These are phyloP conservation scores for Ganoderma multipileum DNA, from an alignment of 1,284 basidiomycete genomes.

Conservation along the genomic window DNA sequence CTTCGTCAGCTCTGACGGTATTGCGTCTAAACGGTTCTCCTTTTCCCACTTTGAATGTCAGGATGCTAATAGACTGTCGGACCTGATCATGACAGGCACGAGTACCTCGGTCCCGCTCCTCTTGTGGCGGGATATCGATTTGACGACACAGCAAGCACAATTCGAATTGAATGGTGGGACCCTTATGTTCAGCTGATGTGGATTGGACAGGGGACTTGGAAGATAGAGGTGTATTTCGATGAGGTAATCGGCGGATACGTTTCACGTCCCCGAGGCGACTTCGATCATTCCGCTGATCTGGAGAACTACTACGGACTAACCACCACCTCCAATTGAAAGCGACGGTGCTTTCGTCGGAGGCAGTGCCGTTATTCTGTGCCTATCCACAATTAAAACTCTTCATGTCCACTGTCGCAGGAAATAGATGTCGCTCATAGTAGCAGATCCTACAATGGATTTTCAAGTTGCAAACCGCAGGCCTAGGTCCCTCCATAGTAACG, in stretches of 20 bases:
- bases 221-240: slow-evolving; percentile 20
- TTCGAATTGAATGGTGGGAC: slow-evolving; percentile 25
- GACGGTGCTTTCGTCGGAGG: too few species aligned
- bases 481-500: too few species aligned
- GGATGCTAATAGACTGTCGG: neutral
- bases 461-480: too few species aligned
- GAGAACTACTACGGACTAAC: slow-evolving; percentile 10
- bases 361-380: too few species aligned
- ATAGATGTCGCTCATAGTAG: too few species aligned
- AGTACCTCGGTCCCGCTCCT: slow-evolving; percentile 21
- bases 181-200: slow-evolving; percentile 8
- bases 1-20: slow-evolving; percentile 12
- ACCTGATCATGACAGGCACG: slow-evolving; percentile 9
- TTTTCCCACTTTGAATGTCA: neutral
- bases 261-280: slow-evolving; percentile 22
- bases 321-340: too few species aligned
- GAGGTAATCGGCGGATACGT: slow-evolving; percentile 19
- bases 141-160: slow-evolving; percentile 5
- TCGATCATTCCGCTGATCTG: slow-evolving; percentile 8
- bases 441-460: too few species aligned
- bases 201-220: slow-evolving; percentile 16
- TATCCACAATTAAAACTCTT: too few species aligned
- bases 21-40: slow-evolving; percentile 12
- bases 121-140: slow-evolving; percentile 16
- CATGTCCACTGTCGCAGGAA: too few species aligned